These are phyloP conservation scores for Oxalis stricta DNA, from an alignment of 441 rosid genomes.

Conservation along the genomic window DNA sequence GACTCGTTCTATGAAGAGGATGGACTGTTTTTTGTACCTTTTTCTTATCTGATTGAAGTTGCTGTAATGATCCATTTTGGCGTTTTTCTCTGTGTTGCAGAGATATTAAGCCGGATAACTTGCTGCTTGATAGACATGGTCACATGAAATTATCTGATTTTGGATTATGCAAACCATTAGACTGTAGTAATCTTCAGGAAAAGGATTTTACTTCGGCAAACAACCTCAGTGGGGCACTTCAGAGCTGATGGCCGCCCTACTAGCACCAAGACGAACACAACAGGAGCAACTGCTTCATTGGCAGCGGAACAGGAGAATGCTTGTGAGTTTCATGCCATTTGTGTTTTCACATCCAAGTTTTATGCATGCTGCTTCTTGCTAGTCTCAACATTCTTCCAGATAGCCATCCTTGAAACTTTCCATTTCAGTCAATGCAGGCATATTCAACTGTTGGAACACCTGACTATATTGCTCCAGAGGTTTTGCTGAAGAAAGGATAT, in stretches of 20 bases:
- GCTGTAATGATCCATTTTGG: too few species aligned
- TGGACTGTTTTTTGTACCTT: too few species aligned
- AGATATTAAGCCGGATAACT: conserved; percentile 55
- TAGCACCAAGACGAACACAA: conserved; percentile 37
- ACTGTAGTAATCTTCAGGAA: conserved; percentile 33
- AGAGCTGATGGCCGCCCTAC: conserved; percentile 32
- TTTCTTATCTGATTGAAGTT: too few species aligned
- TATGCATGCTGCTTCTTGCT: too few species aligned
- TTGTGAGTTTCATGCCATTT: conserved; percentile 8
- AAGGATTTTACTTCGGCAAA: conserved; percentile 23
- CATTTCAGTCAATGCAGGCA: conserved; percentile 37
- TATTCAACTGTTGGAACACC: conserved; percentile 66
- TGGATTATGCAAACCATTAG: conserved; percentile 49
- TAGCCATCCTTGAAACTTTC: too few species aligned
- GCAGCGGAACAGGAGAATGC: conserved; percentile 47
- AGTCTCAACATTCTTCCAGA: too few species aligned
- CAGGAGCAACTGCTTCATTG: conserved; percentile 49
- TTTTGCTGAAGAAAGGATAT: conserved; percentile 55
- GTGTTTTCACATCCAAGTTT: too few species aligned
- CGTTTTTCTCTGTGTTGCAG: conserved; percentile 11
- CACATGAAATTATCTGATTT: conserved; percentile 56
- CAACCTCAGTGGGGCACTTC: conserved; percentile 27
- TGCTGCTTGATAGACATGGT: conserved; percentile 40
- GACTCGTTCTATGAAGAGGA: too few species aligned
- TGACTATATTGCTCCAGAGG: conserved; percentile 64